Conservation (phyloP, 2,329 filamentous ascomycete genomes). For the Microdochium nivale region DNA sequence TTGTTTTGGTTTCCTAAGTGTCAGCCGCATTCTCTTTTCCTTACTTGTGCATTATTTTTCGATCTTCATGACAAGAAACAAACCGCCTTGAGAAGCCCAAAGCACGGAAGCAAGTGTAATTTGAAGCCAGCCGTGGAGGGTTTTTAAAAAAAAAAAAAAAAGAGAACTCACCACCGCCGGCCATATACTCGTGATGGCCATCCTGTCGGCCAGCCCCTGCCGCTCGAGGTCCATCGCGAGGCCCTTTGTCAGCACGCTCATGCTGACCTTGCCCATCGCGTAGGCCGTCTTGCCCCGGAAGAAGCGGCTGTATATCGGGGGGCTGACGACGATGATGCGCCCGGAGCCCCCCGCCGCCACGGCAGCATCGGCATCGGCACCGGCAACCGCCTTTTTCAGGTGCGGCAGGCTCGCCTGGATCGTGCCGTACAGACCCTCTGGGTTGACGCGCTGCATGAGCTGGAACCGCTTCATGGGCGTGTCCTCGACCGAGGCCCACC, state of each 20-base stretch:
- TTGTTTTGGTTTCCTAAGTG: conserved; percentile 5
- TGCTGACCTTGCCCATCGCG: conserved; percentile 69
- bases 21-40: too few species aligned
- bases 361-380: neutral
- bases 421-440: conserved; percentile 65
- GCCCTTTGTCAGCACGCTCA: conserved; percentile 75
- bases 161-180: conserved; percentile 56
- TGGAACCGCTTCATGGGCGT: conserved; percentile 71
- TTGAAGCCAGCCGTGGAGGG: neutral
- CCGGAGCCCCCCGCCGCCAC: conserved; percentile 30
- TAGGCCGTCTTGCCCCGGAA: conserved; percentile 82
- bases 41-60: too few species aligned
- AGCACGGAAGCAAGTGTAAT: neutral
- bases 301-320: conserved; percentile 79
- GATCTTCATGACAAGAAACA: neutral
- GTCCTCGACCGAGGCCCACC: conserved; percentile 67
- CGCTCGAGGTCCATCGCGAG: conserved; percentile 73
- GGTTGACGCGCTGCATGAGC: conserved; percentile 68
- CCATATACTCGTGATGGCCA: conserved; percentile 80
- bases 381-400: conserved; percentile 30
- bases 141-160: too few species aligned
- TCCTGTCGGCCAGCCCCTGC: conserved; percentile 47
- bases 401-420: conserved; percentile 62
- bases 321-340: conserved; percentile 69
- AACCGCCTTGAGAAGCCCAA: neutral